Evolutionary conservation across 495 filamentous ascomycete species (phyloP).

Genomic region (Tetracladium marchalianum): DNA sequence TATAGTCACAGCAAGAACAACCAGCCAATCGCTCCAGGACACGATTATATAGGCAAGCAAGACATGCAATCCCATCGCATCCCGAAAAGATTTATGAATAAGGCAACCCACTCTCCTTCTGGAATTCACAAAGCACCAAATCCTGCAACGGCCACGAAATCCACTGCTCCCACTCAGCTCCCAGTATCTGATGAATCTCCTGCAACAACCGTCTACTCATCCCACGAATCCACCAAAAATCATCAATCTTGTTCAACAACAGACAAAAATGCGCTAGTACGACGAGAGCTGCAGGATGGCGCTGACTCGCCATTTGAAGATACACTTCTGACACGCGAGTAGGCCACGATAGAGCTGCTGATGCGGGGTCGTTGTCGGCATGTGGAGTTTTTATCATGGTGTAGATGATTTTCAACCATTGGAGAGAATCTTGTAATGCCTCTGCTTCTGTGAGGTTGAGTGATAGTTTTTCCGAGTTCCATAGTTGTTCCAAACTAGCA

Average conservation of each 20-base stretch:
- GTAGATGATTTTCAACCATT: neutral
- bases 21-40: no score
- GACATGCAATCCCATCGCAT: no score
- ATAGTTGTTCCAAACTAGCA: no score
- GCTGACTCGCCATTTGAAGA: constrained; percentile 29
- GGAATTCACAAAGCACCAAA: constrained; percentile 34
- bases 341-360: constrained; percentile 24
- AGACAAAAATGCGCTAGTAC: constrained; percentile 43
- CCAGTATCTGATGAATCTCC: constrained; percentile 19
- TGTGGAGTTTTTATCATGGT: neutral
- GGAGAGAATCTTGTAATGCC: no score
- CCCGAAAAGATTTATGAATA: no score
- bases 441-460: no score
- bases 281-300: constrained; percentile 35
- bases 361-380: neutral
- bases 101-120: no score
- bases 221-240: constrained; percentile 42
- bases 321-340: constrained; percentile 31
- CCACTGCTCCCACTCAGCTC: constrained; percentile 18
- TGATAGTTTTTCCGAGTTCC: no score
- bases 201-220: constrained; percentile 27
- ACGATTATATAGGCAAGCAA: no score
- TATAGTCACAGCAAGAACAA: no score
- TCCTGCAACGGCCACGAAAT: constrained; percentile 23
- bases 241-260: constrained; percentile 35